Evolutionary conservation across 257 asterid species (phyloP).

Genomic region (Scutellaria galericulata): DNA sequence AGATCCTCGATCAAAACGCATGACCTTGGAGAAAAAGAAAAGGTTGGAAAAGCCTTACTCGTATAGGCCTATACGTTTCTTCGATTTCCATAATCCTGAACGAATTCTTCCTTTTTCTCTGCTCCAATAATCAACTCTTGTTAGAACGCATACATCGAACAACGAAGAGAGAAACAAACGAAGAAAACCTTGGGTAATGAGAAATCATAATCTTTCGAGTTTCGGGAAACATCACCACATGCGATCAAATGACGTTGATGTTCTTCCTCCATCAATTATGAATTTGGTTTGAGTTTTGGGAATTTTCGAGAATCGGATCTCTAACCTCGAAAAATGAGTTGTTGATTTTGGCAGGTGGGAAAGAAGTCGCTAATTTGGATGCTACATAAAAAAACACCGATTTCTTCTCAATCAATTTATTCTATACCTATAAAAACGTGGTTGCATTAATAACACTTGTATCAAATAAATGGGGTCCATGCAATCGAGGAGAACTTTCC

Average conservation of each 20-base stretch:
- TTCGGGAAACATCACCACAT: not conserved
- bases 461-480: too few species aligned
- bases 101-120: slow-evolving; percentile 40
- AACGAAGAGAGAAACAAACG: not conserved
- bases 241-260: slow-evolving; percentile 18
- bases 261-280: slow-evolving; percentile 7
- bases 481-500: too few species aligned
- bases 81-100: slow-evolving; percentile 37
- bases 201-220: not conserved
- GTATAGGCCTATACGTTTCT: slow-evolving; percentile 15
- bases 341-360: not conserved
- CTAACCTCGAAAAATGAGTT: not conserved
- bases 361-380: not conserved
- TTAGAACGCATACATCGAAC: not conserved
- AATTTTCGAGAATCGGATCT: not conserved
- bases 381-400: not conserved
- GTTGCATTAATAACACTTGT: too few species aligned
- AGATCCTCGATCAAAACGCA: not conserved
- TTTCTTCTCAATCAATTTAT: not conserved
- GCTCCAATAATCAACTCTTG: not conserved
- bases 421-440: too few species aligned
- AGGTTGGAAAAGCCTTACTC: slow-evolving; percentile 18
- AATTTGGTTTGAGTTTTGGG: not conserved
- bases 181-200: slow-evolving; percentile 1
- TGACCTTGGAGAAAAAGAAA: not conserved